Percentiles rank a stretch among this genome's conserved stretches.
Evolutionary conservation across 1,284 basidiomycete genomes (phyloP).

Genomic region (Ceratorhiza oryzae-sativae): DNA sequence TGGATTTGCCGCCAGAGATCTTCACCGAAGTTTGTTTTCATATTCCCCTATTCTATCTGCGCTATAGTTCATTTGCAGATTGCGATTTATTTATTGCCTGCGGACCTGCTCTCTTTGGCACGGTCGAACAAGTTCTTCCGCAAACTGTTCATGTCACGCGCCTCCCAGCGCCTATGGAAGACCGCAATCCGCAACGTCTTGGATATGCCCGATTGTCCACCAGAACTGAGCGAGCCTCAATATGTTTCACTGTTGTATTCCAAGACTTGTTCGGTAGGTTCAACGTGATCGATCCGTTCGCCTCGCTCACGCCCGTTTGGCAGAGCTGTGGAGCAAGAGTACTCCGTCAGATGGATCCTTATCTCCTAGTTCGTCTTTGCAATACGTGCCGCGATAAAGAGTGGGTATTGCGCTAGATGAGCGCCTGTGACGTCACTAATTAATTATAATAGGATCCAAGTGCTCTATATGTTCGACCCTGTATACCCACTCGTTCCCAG

Average conservation of each 20-base stretch:
- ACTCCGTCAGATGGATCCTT: not conserved
- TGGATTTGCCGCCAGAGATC: constrained; percentile 48
- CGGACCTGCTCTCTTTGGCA: constrained; percentile 47
- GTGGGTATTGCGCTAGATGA: not conserved
- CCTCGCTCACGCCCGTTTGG: not conserved
- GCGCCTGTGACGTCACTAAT: not conserved
- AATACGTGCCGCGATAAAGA: not conserved
- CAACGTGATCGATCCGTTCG: not conserved
- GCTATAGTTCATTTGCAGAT: constrained; percentile 43
- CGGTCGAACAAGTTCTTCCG: constrained; percentile 46
- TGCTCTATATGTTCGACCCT: not conserved
- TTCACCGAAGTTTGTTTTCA: constrained; percentile 46
- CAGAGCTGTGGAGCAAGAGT: not conserved
- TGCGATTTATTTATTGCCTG: constrained; percentile 44
- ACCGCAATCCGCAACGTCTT: constrained; percentile 17
- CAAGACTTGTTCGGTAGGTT: constrained; percentile 11
- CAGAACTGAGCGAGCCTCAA: constrained; percentile 43
- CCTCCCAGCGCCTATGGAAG: constrained; percentile 42
- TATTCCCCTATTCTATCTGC: not conserved
- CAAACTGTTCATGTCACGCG: constrained; percentile 41
- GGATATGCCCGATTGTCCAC: constrained; percentile 44
- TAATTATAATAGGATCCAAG: not conserved
- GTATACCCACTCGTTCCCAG: not conserved
- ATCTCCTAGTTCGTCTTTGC: constrained; percentile 17
- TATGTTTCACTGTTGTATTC: constrained; percentile 46